phyloP scores from a whole-genome alignment of 805 yeast species.

The Blastobotrys terrestris region DNA sequence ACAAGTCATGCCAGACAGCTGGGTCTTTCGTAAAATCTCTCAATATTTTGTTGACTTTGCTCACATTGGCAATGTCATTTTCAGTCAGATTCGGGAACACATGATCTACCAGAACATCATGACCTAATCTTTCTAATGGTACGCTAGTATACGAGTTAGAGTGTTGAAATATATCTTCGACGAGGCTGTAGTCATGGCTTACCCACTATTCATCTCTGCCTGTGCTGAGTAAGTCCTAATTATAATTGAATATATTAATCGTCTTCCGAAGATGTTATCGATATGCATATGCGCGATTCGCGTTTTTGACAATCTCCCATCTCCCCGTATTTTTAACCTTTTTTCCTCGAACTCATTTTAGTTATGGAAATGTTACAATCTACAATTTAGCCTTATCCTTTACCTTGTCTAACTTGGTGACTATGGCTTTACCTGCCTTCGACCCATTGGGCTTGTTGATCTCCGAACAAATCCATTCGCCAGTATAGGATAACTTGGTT shows the following conservation, averaged over 20 bases:
- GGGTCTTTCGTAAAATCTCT: constrained; percentile 34
- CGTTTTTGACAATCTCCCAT: too few species aligned
- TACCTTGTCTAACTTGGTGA: constrained; percentile 8
- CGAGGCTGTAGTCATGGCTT: too few species aligned
- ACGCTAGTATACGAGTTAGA: neutral
- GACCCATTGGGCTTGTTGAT: constrained; percentile 24
- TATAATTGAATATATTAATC: too few species aligned
- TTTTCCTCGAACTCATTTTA: too few species aligned
- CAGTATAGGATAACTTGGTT: constrained; percentile 20
- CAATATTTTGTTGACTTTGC: constrained; percentile 36
- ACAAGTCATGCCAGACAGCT: constrained; percentile 41
- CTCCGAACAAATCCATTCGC: constrained; percentile 24
- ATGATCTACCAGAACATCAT: constrained; percentile 18
- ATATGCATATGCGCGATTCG: too few species aligned
- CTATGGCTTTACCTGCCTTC: constrained; percentile 27
- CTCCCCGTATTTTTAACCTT: too few species aligned
- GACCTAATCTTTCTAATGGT: constrained; percentile 11
- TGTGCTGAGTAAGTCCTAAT: too few species aligned
- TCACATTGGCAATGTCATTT: constrained; percentile 37
- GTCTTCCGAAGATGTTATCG: too few species aligned
- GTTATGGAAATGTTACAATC: too few species aligned
- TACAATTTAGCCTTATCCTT: constrained; percentile 1
- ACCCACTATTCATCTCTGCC: neutral
- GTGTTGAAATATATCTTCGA: neutral
- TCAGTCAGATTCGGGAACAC: constrained; percentile 19